Evolutionary conservation across 768 basidiomycete species (phyloP).

Genomic region (Sistotremastrum suecicum): DNA sequence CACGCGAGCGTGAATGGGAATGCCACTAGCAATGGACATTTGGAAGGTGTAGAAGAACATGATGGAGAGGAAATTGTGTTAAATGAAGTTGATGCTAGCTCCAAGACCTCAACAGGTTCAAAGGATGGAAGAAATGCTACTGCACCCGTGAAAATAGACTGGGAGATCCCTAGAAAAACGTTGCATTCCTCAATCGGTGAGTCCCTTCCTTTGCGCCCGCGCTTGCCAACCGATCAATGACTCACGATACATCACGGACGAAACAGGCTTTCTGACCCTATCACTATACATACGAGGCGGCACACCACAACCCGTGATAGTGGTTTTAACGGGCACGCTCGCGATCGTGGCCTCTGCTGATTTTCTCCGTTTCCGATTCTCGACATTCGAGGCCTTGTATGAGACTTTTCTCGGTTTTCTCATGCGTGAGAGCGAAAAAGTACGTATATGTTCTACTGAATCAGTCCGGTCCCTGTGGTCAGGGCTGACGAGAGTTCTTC

Average conservation of each 20-base stretch:
- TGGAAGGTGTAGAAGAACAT: no score
- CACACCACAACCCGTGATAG: constrained; percentile 36
- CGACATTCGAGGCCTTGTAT: constrained; percentile 52
- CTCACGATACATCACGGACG: not conserved
- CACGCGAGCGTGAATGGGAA: no score
- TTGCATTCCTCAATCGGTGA: constrained; percentile 82
- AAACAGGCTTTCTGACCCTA: constrained; percentile 48
- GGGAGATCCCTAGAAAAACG: constrained; percentile 82
- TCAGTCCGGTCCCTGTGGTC: not conserved
- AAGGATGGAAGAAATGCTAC: no score
- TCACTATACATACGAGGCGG: constrained; percentile 39
- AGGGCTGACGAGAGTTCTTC: not conserved
- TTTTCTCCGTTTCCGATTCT: constrained; percentile 52
- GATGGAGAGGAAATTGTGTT: no score
- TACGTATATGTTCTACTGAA: constrained; percentile 15
- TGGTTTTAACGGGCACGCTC: constrained; percentile 50
- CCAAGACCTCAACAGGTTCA: no score
- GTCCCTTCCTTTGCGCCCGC: constrained; percentile 14
- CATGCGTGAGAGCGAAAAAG: constrained; percentile 84
- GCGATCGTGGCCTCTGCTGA: constrained; percentile 62
- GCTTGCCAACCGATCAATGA: no score
- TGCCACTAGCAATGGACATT: no score
- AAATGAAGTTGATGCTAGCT: no score
- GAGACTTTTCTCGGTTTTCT: constrained; percentile 64
- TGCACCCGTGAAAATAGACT: constrained; percentile 34